Evolutionary conservation across 805 yeast genomes (phyloP), one percentile per base, ranked within the genome.

Genomic region (Priceomyces carsonii): DNA sequence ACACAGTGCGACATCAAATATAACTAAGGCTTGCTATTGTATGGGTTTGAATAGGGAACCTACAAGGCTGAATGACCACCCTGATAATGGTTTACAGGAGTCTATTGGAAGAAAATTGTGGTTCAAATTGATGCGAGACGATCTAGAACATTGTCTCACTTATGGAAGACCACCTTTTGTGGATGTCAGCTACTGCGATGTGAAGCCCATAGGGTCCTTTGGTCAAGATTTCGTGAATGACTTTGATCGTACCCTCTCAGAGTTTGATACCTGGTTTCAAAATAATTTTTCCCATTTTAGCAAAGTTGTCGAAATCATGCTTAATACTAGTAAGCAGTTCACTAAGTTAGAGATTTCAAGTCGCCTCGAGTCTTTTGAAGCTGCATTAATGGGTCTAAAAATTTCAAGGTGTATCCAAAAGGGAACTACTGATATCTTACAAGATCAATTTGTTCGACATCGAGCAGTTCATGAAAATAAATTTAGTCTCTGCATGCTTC

Each of bases 201-300:
- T 23, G 8, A 23, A 23, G 8, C 26, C 26, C 26, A 7, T 23
- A 5, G 8, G 26, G 6, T 23, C 14, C 26, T 5, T 23, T 23
- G 7, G 8, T 12, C 5, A 23, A 23, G 26, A 23, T 23, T 23
- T 23, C 8, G 26, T 23, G 7, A 23, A 23, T 23, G 26, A 23
- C 5, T 23, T 7, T 23, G 26, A 23, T 23, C 8, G 26, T 4
- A 23, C 8, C 14, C 6, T 23, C 14, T 5, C 26, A 5, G 26
- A 23, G n/a, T 23, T 23, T 7, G 26, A 23, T 23, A 7, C 26
- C 26, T 23, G 26, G 26, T 23, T 23, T 23, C 26, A 23, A 23
- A 23, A 23, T 23, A 5, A 23, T 23, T 23, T 15, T 15, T 23
- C 8, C 26, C 26, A 5, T 7, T 23, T 23, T 15, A 23, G 5